Base-by-base conservation (phyloP, 1,139 yeast species). In the Sugiyamaella xylanicola region DNA sequence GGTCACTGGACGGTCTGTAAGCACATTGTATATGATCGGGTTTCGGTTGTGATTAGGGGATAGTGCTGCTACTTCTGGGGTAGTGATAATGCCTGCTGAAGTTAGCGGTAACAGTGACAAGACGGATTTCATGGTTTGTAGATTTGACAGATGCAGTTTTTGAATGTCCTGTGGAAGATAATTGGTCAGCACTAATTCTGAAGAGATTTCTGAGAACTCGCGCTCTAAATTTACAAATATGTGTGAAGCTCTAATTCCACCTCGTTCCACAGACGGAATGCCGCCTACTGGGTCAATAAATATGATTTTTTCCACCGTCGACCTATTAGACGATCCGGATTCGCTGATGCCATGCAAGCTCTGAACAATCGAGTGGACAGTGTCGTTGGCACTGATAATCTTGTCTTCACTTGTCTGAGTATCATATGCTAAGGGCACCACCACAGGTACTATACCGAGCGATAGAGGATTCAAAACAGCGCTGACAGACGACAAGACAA, bases 1-100 rank as follows among this genome's bases (percentile, higher is more conserved):
- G 15, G 93, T 85, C n/a, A 90, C 79, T 0, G 98, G 91, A 54
- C 98, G 76, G 69, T 93, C 98, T 0, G 99, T 93, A 41, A 93
- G 75, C 7, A 93, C 82, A 68, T 93, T 93, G 71, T 91, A 90
- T 9, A 93, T 83, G 40, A 93, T 80, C 0, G 99, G 98, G 68
- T 92, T 90, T 69, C 79, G 70, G 20, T 66, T 65, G 27, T 27
- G 22, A 1, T 69, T 58, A 15, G 69, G 60, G 39, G 66, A 63
- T 13, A 68, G 64, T 1, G 75, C 74, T 0, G 82, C 81, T 27
- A 74, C 73, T 9, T 66, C 61, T 0, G 84, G 82, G 0, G 83
- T 79, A 2, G 84, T 81, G 54, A 81, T 77, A 11, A 81, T 67
- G 1, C 84, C 85, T 0, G 84, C 64, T 72, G 79, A 75, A 58